A percentile compares a stretch with the other conserved stretches of the same genome.
These are phyloP conservation scores for Syzygium grande DNA, from an alignment of 345 rosid genomes.

Conservation along the genomic window DNA sequence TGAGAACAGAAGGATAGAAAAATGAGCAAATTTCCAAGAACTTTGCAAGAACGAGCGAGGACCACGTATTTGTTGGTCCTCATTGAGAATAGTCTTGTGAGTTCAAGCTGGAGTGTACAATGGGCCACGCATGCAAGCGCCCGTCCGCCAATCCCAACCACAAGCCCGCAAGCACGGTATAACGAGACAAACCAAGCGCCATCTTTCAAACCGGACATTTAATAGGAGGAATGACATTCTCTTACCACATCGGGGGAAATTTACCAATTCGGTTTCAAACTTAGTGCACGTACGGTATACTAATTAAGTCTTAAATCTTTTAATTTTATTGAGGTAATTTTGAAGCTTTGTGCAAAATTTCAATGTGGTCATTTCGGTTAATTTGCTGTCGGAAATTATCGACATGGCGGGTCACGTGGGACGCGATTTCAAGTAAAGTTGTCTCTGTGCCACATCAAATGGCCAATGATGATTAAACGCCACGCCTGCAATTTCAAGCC, in stretches of 20 bases:
- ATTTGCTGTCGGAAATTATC: too few species aligned
- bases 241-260: background rate
- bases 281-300: fast-evolving
- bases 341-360: background rate
- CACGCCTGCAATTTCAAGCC: fast-evolving
- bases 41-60: background rate
- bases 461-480: fast-evolving
- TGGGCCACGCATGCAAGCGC: background rate
- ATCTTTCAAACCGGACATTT: too few species aligned
- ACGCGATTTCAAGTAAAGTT: background rate
- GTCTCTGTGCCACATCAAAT: fast-evolving
- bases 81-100: fast-evolving
- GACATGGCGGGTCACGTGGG: fast-evolving
- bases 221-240: too few species aligned
- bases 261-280: background rate
- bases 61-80: background rate
- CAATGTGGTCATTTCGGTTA: fast-evolving
- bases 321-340: fast-evolving
- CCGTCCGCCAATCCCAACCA: background rate
- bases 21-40: background rate
- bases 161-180: background rate
- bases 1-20: background rate
- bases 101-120: background rate
- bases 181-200: too few species aligned
- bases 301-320: fast-evolving